Base-by-base conservation (phyloP, 1,139 yeast species). In the Hemisphaericaspora lyxosophila region DNA sequence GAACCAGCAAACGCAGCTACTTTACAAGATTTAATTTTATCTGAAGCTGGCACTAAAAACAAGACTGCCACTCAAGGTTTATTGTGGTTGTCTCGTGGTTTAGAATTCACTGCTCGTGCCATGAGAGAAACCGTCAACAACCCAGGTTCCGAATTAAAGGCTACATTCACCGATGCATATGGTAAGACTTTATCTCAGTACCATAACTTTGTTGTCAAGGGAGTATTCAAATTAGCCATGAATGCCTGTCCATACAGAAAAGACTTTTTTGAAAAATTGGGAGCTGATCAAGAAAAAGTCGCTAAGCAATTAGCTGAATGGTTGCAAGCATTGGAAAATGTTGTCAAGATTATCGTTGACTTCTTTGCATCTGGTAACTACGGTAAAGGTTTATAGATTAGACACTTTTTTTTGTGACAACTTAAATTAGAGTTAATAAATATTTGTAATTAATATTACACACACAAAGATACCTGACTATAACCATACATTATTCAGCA, bases 231-330 rank as follows among this genome's bases (percentile, higher is more conserved):
- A 73, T 74, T 89, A 58, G 96, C 96, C 40, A 88, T 88, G 96
- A 86, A 86, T 63, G 95, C 96, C 2, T 87, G 96, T 63, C 97
- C 97, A 23, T 88, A 86, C 66, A 80, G 96, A 68, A 81, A 80
- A 60, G 95, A 82, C 55, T 86, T 88, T 56, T 88, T 87, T 55
- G 81, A 62, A 43, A 88, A 87, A 68, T 74, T 88, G 51, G 96
- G 96, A 36, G 64, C 70, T 18, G 86, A 82, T 57, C 83, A 80
- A 59, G 79, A 67, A 25, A 78, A 75, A 57, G 96, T 89, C 18
- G 53, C 62, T 35, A 69, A 64, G 46, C 90, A 87, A 64, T 72
- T 88, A 54, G 67, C 62, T 42, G 78, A 55, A 25, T 88, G 96
- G 96, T 73, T 89, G 48, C 71, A 63, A 41, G 92, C 94, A 33